Base-by-base conservation (phyloP, 73 alveolate genomes). In the Paramecium sexaurelia region DNA sequence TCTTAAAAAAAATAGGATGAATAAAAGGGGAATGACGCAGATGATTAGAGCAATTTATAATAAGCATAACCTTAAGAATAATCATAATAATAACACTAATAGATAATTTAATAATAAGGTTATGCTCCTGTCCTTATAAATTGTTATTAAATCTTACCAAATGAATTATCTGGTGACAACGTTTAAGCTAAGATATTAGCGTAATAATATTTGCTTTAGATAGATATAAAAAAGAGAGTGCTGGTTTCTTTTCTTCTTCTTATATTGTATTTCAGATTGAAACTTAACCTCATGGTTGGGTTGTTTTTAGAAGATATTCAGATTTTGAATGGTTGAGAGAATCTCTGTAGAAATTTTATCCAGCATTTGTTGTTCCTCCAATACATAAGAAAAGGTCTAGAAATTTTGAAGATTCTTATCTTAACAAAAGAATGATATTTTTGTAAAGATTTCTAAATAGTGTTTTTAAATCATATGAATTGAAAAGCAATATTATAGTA, bases 311-410 rank as follows among this genome's bases (percentile, higher is more conserved):
- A 87, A 33, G 93, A 87, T 87, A 87, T 87, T 22, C 84, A 17
- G 93, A 87, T 87, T 87, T 87, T 87, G 95, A 91, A 55, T 92
- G 96, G 96, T 17, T 92, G 0, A 67, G 92, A 87, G 89, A 24
- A 15, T 66, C 84, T 19, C 20, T 92, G 24, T 29, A 55, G 39
- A 88, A 68, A 45, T 69, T 87, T 45, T 92, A 73, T 55, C 86
- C 86, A 7, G 87, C 88, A 55, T 85, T 73, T 37, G 85, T 92
- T 20, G 69, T 92, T n/a, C 96, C 96, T 1, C 96, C 96, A 7
- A 69, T 92, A 11, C 94, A 89, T 47, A 92, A 92, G 37, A 92
- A 92, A 87, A 71, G 90, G 41, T 35, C 57, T 6, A 78, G 90
- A 24, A 20, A 40, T 9, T 78, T 78, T 45, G 90, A 78, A 22